phyloP scores from a whole-genome alignment of 1,139 yeast species.

The Kluyveromyces sp. region DNA sequence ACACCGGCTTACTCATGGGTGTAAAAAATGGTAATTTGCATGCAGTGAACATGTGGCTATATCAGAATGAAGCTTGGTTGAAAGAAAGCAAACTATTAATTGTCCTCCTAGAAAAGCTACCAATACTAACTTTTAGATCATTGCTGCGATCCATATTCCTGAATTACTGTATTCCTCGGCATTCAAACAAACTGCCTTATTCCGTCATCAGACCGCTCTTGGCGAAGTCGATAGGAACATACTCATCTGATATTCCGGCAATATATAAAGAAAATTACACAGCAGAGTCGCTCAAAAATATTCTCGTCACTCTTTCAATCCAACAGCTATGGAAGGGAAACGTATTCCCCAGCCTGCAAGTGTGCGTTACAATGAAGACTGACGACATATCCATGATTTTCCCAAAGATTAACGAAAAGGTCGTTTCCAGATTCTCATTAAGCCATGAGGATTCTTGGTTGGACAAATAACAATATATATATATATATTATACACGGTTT shows the following conservation, averaged over 20 bases:
- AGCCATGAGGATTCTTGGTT: slow-evolving; percentile 28
- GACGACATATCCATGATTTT: slow-evolving; percentile 19
- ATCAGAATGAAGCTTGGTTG: slow-evolving; percentile 17
- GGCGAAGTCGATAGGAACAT: slow-evolving; percentile 16
- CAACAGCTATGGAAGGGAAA: slow-evolving; percentile 27
- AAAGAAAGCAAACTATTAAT: slow-evolving; percentile 16
- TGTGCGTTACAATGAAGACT: slow-evolving; percentile 27
- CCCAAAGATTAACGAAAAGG: slow-evolving; percentile 23
- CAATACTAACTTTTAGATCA: slow-evolving; percentile 25
- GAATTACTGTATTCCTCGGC: slow-evolving; percentile 13
- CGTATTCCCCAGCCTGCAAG: slow-evolving; percentile 24
- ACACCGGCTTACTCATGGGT: slow-evolving; percentile 11
- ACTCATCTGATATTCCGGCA: slow-evolving; percentile 1
- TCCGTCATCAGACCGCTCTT: slow-evolving; percentile 16
- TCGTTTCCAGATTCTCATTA: slow-evolving; percentile 22
- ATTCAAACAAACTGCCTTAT: slow-evolving; percentile 23
- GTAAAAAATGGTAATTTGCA: slow-evolving; percentile 21
- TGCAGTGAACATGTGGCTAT: slow-evolving; percentile 23
- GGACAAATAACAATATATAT: slow-evolving; percentile 10
- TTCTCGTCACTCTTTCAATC: slow-evolving; percentile 26
- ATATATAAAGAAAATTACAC: slow-evolving; percentile 23
- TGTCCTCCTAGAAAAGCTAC: slow-evolving; percentile 24
- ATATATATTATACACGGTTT: too few relatives aligned
- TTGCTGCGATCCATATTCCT: slow-evolving; percentile 17
- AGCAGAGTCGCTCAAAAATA: slow-evolving; percentile 22